phyloP scores from a whole-genome alignment of 495 filamentous ascomycete genomes.

The Cercophora samala region DNA sequence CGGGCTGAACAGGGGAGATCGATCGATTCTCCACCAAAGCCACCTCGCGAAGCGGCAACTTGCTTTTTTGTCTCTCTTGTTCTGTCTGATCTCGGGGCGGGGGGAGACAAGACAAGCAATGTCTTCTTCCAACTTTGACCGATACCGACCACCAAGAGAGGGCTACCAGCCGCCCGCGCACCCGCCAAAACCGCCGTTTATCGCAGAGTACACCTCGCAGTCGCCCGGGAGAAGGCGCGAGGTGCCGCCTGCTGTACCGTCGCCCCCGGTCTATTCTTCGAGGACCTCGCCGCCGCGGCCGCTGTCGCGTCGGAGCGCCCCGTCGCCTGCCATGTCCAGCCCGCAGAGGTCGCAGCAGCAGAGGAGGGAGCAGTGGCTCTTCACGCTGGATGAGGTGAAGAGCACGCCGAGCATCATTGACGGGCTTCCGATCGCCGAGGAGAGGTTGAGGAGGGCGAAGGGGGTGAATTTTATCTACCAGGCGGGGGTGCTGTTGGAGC shows the following conservation, averaged over 20 bases:
- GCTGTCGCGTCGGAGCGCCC: constrained; percentile 40
- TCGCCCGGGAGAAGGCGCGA: constrained; percentile 47
- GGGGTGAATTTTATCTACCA: constrained; percentile 95
- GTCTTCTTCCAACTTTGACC: constrained; percentile 43
- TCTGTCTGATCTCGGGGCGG: too few species aligned
- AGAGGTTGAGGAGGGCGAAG: constrained; percentile 75
- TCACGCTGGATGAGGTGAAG: constrained; percentile 75
- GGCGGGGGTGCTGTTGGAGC: constrained; percentile 85
- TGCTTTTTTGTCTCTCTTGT: neutral
- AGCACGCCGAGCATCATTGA: constrained; percentile 82
- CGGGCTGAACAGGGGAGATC: constrained; percentile 26
- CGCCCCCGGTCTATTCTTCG: constrained; percentile 48
- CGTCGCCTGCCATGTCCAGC: constrained; percentile 38
- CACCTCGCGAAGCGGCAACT: neutral
- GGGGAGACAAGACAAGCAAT: neutral
- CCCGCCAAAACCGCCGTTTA: constrained; percentile 39
- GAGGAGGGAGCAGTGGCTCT: constrained; percentile 74
- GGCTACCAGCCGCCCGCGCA: constrained; percentile 43
- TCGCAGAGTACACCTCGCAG: constrained; percentile 36
- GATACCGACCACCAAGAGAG: constrained; percentile 49
- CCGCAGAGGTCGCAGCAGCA: constrained; percentile 31
- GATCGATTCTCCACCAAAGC: neutral
- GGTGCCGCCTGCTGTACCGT: constrained; percentile 52
- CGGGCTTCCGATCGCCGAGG: constrained; percentile 69
- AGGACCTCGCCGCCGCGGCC: constrained; percentile 51